A percentile compares a stretch with the other conserved stretches of the same genome.
These are phyloP conservation scores for Trametes maxima DNA, from an alignment of 768 basidiomycete genomes.

Conservation along the genomic window DNA sequence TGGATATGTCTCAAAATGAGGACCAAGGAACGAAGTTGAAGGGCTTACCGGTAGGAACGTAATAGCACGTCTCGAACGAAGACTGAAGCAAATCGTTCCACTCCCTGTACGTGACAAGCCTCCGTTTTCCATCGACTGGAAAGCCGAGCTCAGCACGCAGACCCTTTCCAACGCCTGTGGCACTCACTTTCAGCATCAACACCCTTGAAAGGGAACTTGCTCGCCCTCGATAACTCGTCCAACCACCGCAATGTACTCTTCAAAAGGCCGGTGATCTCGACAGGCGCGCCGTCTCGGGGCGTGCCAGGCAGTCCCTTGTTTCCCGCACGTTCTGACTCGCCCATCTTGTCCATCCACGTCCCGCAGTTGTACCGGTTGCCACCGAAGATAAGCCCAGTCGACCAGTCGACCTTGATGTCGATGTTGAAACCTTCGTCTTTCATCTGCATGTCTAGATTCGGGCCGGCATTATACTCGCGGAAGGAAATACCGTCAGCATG, in stretches of 20 bases:
- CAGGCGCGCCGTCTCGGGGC: constrained; percentile 91
- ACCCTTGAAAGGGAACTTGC: constrained; percentile 88
- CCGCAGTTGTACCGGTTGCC: constrained; percentile 88
- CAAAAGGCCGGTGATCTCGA: constrained; percentile 92
- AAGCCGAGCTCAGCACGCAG: not conserved
- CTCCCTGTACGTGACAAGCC: constrained; percentile 82
- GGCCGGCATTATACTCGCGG: constrained; percentile 95
- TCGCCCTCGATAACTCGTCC: constrained; percentile 58
- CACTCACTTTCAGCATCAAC: constrained; percentile 76
- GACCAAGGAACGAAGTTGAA: not conserved
- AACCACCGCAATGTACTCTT: constrained; percentile 96
- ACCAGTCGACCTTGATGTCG: constrained; percentile 94
- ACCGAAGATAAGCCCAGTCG: constrained; percentile 86
- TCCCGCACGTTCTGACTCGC: constrained; percentile 87
- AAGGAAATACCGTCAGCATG: constrained; percentile 93
- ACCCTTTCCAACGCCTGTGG: not conserved
- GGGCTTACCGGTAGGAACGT: constrained; percentile 76
- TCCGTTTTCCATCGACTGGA: constrained; percentile 69
- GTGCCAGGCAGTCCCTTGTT: constrained; percentile 97
- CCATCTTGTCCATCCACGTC: constrained; percentile 99
- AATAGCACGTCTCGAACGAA: constrained; percentile 91
- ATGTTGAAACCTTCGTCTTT: constrained; percentile 90
- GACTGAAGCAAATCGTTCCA: constrained; percentile 85
- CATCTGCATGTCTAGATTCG: constrained; percentile 99
- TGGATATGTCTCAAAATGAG: not conserved